These are phyloP conservation scores for Stentor roeselii DNA, from an alignment of 73 alveolate species.

Conservation along the genomic window DNA sequence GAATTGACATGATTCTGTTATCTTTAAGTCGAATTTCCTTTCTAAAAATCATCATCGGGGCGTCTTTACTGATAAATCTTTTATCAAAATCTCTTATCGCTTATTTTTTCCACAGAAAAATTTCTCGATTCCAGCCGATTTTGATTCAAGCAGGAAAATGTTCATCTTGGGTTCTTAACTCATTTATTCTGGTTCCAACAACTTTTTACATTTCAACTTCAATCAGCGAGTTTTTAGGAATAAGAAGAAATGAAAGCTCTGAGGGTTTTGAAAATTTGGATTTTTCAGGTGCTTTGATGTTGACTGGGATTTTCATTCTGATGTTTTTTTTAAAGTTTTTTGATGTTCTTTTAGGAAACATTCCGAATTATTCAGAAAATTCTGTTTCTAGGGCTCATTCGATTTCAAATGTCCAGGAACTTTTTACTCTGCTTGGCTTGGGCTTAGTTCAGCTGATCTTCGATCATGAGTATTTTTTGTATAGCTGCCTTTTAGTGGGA, in stretches of 20 bases:
- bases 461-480: background rate
- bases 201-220: background rate
- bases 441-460: background rate
- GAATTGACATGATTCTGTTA: background rate
- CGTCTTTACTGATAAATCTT: too few species aligned
- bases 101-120: background rate
- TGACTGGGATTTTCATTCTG: too few species aligned
- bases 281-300: background rate
- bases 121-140: too few species aligned
- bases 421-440: background rate
- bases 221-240: background rate
- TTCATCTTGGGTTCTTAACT: background rate
- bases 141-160: background rate
- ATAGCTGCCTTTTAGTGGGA: too few species aligned
- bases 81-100: background rate
- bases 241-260: background rate
- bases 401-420: background rate
- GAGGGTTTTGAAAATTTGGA: background rate
- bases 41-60: too few species aligned
- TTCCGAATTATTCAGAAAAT: background rate
- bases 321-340: background rate
- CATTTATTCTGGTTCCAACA: background rate
- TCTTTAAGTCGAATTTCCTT: too few species aligned
- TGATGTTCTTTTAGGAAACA: background rate
- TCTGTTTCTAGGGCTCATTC: background rate